Conservation (phyloP, 2,329 filamentous ascomycete species). For the Polytolypa hystricis region DNA sequence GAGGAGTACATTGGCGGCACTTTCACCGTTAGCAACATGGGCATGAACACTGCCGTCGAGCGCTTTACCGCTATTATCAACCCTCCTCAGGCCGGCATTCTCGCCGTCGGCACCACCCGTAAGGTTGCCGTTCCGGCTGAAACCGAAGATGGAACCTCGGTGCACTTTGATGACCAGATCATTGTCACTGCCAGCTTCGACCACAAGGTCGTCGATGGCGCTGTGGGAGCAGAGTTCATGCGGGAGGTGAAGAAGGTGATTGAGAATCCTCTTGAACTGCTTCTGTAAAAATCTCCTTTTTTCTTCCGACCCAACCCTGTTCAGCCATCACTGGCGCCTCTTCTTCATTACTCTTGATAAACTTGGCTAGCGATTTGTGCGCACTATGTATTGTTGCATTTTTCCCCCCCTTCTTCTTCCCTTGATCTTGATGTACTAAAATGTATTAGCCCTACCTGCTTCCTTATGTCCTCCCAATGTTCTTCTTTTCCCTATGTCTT, state of each 20-base stretch:
- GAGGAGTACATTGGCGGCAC: slow-evolving; percentile 98
- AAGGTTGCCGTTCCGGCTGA: slow-evolving; percentile 87
- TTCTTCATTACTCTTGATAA: not conserved
- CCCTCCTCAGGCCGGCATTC: slow-evolving; percentile 89
- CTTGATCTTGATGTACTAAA: slow-evolving; percentile 4
- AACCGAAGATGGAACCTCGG: slow-evolving; percentile 65
- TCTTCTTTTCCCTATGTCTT: no score
- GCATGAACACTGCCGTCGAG: slow-evolving; percentile 95
- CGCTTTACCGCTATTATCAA: slow-evolving; percentile 98
- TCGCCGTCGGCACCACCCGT: slow-evolving; percentile 86
- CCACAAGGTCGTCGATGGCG: slow-evolving; percentile 97
- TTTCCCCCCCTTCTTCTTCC: not conserved
- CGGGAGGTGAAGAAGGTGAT: slow-evolving; percentile 93
- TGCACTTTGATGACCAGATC: slow-evolving; percentile 97
- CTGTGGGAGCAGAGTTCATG: slow-evolving; percentile 93
- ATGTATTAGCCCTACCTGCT: no score
- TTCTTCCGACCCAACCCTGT: no score
- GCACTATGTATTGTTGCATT: not conserved
- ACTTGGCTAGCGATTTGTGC: slow-evolving; percentile 3
- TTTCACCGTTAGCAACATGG: slow-evolving; percentile 99
- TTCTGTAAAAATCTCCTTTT: slow-evolving; percentile 56
- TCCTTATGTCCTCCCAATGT: no score
- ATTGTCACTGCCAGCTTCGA: slow-evolving; percentile 91
- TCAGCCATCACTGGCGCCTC: not conserved
- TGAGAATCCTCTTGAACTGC: slow-evolving; percentile 90